Percentiles rank a stretch among this genome's conserved stretches.
Evolutionary conservation across 306 rosid genomes (phyloP).

Genomic region (Begonia peltatifolia): DNA sequence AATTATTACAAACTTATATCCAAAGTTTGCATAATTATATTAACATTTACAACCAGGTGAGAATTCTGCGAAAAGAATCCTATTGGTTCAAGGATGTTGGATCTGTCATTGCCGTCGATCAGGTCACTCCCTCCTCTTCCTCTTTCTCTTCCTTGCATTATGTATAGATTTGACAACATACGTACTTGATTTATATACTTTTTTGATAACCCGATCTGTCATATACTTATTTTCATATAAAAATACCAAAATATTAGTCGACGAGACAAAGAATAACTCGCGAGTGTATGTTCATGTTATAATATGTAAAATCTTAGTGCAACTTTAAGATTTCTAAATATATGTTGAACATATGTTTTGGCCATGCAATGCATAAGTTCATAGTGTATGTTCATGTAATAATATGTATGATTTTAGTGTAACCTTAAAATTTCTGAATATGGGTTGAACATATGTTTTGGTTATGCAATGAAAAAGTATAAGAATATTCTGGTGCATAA

Average conservation of each 20-base stretch:
- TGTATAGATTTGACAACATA: background rate
- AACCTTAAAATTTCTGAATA: too few species aligned
- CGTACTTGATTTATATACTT: background rate
- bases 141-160: background rate
- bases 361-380: background rate
- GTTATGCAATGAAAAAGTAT: background rate
- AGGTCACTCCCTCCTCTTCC: constrained; percentile 2
- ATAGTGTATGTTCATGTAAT: background rate
- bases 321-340: background rate
- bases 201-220: too few species aligned
- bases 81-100: constrained; percentile 18
- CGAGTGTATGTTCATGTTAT: background rate
- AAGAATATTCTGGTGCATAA: background rate
- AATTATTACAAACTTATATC: background rate
- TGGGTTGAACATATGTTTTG: too few species aligned
- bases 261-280: background rate
- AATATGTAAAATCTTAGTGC: background rate
- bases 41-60: constrained; percentile 9
- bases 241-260: too few species aligned
- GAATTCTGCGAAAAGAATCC: constrained; percentile 15
- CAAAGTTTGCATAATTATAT: background rate
- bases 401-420: too few species aligned
- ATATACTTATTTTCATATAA: too few species aligned
- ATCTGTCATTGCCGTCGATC: constrained; percentile 15
- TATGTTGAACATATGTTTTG: background rate